Evolutionary conservation across 2,329 filamentous ascomycete genomes (phyloP).

Genomic region (Colletotrichum truncatum): DNA sequence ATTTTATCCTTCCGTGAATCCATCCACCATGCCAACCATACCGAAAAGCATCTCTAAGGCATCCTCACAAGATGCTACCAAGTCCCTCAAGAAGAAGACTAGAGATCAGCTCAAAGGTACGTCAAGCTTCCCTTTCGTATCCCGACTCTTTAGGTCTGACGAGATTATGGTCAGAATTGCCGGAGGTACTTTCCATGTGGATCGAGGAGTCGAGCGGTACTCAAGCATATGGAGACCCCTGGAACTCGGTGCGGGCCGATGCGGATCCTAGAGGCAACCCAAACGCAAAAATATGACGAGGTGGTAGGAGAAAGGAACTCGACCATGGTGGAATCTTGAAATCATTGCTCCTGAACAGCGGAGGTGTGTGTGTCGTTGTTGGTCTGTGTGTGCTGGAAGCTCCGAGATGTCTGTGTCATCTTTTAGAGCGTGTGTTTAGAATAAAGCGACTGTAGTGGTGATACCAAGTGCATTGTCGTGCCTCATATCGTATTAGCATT

Average conservation of each 20-base stretch:
- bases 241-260: background rate
- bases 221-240: background rate
- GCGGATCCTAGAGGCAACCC: background rate
- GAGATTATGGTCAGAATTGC: background rate
- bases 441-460: too few species aligned
- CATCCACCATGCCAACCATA: background rate
- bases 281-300: background rate
- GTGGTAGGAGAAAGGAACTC: background rate
- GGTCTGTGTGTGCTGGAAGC: background rate
- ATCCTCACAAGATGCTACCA: background rate
- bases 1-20: background rate
- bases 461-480: background rate
- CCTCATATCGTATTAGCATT: background rate
- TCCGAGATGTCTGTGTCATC: background rate
- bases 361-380: background rate
- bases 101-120: background rate
- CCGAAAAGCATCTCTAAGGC: background rate
- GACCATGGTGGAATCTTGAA: too few species aligned
- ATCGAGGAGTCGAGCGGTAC: background rate
- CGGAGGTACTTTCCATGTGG: background rate
- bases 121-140: background rate
- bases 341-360: background rate
- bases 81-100: background rate
- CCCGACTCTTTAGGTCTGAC: background rate
- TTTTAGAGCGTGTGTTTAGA: background rate